Base-by-base conservation (phyloP, 1,284 basidiomycete genomes). In the Puccinia triticina region DNA sequence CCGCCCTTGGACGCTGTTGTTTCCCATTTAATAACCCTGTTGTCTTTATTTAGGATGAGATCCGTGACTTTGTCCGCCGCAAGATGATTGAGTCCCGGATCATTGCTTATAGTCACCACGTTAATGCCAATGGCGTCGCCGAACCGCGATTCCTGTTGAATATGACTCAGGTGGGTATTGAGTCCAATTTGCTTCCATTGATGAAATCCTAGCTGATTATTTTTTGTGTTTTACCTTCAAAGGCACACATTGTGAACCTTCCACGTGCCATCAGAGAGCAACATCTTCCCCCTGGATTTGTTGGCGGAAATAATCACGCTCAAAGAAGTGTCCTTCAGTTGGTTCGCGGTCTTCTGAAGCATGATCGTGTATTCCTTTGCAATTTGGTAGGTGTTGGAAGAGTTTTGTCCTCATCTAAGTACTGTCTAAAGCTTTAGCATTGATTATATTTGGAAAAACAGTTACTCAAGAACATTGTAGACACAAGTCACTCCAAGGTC, bases 361-460 rank as follows among this genome's bases (percentile, higher is more conserved):
- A 72, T 72, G 43, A 50, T 29, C 40, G 46, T 8, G 69, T 72
- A 8, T 2, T n/a, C 16, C 69, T 72, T 32, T n/a, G 69, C 21
- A 72, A 72, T 32, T 32, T 72, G 69, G 69, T 72, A 1, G 32
- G 69, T 72, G 4, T 72, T 23, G n/a, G n/a, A n/a, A n/a, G n/a
- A n/a, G 1, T 23, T 53, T 50, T 26, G 5, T 64, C 26, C 43
- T 7, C 43, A 8, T 14, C 43, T 14, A 46, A 46, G 43, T 46
- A 7, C 43, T 7, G 14, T 37, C 18, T 32, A n/a, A n/a, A n/a
- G n/a, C n/a, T n/a, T n/a, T n/a, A n/a, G 11, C 7, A 4, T 64
- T 64, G 23, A 14, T 64, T 4, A 32, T 53, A n/a, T 32, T 32
- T 50, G 16, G n/a, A 21, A 21, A 32, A 7, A 5, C 46, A 72